These are phyloP conservation scores for Camellia sinensis DNA, from an alignment of 148 eudicot species.

Conservation along the genomic window DNA sequence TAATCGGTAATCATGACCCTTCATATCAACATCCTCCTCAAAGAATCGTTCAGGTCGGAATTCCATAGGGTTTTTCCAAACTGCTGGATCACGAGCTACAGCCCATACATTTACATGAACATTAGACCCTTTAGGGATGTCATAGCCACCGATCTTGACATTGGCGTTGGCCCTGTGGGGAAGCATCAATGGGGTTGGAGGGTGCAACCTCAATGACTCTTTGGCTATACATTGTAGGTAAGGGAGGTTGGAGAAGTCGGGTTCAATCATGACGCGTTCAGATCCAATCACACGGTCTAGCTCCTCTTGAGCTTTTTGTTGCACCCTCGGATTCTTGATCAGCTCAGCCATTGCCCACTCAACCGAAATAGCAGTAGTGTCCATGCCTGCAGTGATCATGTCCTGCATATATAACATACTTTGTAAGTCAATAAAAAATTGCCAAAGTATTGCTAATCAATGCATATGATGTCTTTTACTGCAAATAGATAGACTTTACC, in stretches of 20 bases:
- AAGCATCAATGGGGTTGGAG: no score
- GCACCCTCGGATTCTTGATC: slow-evolving; percentile 67
- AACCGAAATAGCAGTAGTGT: slow-evolving; percentile 51
- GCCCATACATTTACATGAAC: no score
- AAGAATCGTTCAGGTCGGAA: slow-evolving; percentile 66
- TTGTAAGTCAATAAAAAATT: no score
- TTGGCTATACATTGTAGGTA: no score
- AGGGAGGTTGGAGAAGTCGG: slow-evolving; percentile 69
- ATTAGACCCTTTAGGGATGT: no score
- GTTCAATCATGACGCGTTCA: slow-evolving; percentile 65
- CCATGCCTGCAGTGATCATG: slow-evolving; percentile 37
- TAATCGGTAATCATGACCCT: slow-evolving; percentile 29
- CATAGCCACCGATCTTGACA: no score
- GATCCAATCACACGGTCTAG: slow-evolving; percentile 64
- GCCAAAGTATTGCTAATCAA: no score
- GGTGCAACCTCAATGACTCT: no score
- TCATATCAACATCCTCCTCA: no score
- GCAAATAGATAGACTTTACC: slow-evolving; percentile 28
- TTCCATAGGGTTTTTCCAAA: slow-evolving; percentile 15
- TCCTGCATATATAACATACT: slow-evolving; percentile 38
- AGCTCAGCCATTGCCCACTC: slow-evolving; percentile 89
- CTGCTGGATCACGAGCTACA: no score
- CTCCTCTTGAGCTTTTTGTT: slow-evolving; percentile 17
- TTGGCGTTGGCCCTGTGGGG: no score
- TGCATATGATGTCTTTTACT: no score